Conservation (phyloP, 768 basidiomycete species). For the Hydnomerulius pinastri region DNA sequence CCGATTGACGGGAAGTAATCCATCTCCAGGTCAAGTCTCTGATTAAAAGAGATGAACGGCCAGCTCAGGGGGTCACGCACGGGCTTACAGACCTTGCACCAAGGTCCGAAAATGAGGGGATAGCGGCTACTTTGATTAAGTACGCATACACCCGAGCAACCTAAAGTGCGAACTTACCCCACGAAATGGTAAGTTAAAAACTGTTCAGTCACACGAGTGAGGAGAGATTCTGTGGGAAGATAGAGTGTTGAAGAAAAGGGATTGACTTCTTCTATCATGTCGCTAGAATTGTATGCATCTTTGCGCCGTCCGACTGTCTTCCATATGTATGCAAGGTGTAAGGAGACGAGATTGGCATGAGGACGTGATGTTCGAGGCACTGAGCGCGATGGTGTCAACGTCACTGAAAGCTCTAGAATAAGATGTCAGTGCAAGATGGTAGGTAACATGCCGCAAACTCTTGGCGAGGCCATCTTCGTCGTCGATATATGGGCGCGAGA, state of each 20-base stretch:
- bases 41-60: slow-evolving; percentile 3
- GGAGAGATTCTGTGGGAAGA: slow-evolving; percentile 52
- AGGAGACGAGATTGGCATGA: slow-evolving; percentile 33
- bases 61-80: slow-evolving; percentile 5
- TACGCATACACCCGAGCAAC: slow-evolving; percentile 9
- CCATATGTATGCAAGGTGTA: slow-evolving; percentile 47
- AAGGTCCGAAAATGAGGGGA: slow-evolving; percentile 74
- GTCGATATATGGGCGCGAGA: slow-evolving; percentile 56
- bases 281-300: slow-evolving; percentile 11
- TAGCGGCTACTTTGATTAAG: slow-evolving; percentile 53
- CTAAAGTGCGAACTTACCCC: slow-evolving; percentile 41
- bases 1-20: slow-evolving; percentile 50
- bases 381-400: slow-evolving; percentile 40
- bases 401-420: slow-evolving; percentile 34
- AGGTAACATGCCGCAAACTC: slow-evolving; percentile 32
- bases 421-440: slow-evolving; percentile 6
- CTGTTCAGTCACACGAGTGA: slow-evolving; percentile 53
- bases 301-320: slow-evolving; percentile 15
- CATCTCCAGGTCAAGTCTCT: slow-evolving; percentile 63
- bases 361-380: slow-evolving; percentile 29
- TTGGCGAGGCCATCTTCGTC: slow-evolving; percentile 43
- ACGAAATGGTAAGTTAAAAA: slow-evolving; percentile 62
- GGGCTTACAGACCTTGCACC: slow-evolving; percentile 52
- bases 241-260: slow-evolving; percentile 60
- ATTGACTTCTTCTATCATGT: slow-evolving; percentile 35